Evolutionary conservation across 495 filamentous ascomycete species (phyloP), one percentile per base, ranked within the genome.

Genomic region (Xylaria flabelliformis): DNA sequence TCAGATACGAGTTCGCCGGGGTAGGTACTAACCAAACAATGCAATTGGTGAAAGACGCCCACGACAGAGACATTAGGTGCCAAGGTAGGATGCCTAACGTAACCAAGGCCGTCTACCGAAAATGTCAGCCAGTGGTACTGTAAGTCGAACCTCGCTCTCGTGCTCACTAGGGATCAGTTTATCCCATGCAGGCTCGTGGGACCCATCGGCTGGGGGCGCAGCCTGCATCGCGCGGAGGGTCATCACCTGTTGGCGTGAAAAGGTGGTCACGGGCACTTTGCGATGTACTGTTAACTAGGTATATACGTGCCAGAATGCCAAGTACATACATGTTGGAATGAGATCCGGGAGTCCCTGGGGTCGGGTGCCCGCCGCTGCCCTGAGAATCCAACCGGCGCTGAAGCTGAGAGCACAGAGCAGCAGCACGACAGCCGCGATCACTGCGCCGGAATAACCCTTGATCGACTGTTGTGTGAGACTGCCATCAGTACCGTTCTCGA

Each of bases 121-220:
- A 1, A 29, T 29, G 32, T 56, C 24, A 56, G 51, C 24, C 4
- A 24, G 13, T 24, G 10, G 51, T 56, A 24, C 12, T 5, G n/a
- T 58, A 13, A 32, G 26, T 34, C 8, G 34, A 2, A 24, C 3
- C 5, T 19, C 32, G 32, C 32, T 34, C 32, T 44, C 8, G 36
- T 39, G 39, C 61, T 64, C 36, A 64, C 61, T 44, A 29, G 61
- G 61, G 26, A 64, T 64, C 13, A 64, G 61, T 19, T 64, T 44
- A 21, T 64, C 61, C 61, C 61, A 64, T 64, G 61, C 61, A 64
- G 61, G 61, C 24, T 64, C 61, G 39, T 64, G 61, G 15, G 36
- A 29, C 10, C 61, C 61, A 29, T 64, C 17, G 61, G 61, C 7
- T 8, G 61, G 61, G 8, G 61, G 61, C 21, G 61, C 39, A 64